Evolutionary conservation across 495 filamentous ascomycete species (phyloP).

Genomic region (Oidiodendron maius): DNA sequence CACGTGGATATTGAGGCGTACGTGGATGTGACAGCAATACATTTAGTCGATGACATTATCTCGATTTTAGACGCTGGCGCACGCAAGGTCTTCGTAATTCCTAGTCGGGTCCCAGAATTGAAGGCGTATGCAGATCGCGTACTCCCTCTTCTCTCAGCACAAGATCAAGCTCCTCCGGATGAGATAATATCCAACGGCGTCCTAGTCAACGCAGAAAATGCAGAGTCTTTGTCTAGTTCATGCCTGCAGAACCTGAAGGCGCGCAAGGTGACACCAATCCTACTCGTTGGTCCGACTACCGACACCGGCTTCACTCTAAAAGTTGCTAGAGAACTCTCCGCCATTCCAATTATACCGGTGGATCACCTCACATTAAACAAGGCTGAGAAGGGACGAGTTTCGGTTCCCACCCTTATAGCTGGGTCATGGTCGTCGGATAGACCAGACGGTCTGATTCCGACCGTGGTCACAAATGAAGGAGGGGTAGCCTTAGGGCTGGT

Average conservation of each 20-base stretch:
- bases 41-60: conserved; percentile 62
- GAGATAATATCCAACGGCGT: conserved; percentile 16
- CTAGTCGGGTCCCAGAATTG: conserved; percentile 53
- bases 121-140: conserved; percentile 53
- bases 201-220: conserved; percentile 7
- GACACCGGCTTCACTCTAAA: conserved; percentile 46
- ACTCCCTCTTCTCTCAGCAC: conserved; percentile 38
- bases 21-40: conserved; percentile 69
- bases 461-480: conserved; percentile 83
- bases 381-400: conserved; percentile 49
- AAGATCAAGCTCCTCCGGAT: conserved; percentile 25
- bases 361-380: conserved; percentile 56
- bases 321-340: conserved; percentile 47
- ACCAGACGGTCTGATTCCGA: conserved; percentile 77
- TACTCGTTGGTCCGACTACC: conserved; percentile 35
- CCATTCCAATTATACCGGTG: conserved; percentile 74
- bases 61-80: conserved; percentile 82
- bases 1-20: conserved; percentile 63
- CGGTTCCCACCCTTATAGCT: conserved; percentile 63
- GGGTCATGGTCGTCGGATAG: conserved; percentile 70
- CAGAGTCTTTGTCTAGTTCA: conserved; percentile 26
- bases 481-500: conserved; percentile 82
- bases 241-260: conserved; percentile 36
- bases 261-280: conserved; percentile 38
- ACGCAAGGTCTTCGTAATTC: conserved; percentile 75